Evolutionary conservation across 139 green algal species (phyloP), one percentile per base, ranked within the genome.

Genomic region (Deuterostichococcus epilithicus): DNA sequence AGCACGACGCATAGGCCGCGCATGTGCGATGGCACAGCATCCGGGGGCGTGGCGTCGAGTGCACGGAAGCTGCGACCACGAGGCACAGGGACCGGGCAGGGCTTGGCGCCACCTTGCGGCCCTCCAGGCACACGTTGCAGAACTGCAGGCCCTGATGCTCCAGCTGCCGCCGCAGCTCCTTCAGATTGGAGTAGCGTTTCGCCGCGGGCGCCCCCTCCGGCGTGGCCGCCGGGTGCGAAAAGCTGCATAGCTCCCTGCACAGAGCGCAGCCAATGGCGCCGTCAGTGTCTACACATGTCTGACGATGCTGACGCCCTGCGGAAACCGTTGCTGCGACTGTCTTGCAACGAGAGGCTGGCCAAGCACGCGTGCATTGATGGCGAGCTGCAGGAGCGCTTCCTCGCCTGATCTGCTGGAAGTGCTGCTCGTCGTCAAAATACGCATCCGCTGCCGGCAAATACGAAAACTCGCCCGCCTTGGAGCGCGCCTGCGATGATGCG

Each of bases 121-220:
- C 81, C 68, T 90, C 91, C 34, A 98, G 72, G 83, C 95, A 99
- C 36, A 99, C 85, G 72, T 94, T 85, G 77, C 95, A 99, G 75
- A 99, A 95, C 47, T 87, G 80, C 42, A 91, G 83, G 75, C 87
- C 78, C 13, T 82, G 70, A 28, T 73, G 72, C 35, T 83, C 47
- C 32, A 98, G 70, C 52, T 94, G 82, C 26, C 74, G 69, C 80
- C 94, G 92, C 33, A 98, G 84, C 1, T 79, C 76, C 13, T 80
- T 81, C 6, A 94, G 70, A 10, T 65, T 84, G 45, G 32, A 80
- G 72, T 94, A 96, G n/a, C 75, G 75, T 3, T 75, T 37, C 8
- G 35, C 28, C 45, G 59, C 75, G 10, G 45, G 42, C 44, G 45
- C 39, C 45, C 71, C 10, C 35, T 23, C 35, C 66, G 36, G 44